Evolutionary conservation across 176 grass and related monocot genomes (phyloP), one percentile per base, ranked within the genome.

Genomic region (Oryza glaberrima): DNA sequence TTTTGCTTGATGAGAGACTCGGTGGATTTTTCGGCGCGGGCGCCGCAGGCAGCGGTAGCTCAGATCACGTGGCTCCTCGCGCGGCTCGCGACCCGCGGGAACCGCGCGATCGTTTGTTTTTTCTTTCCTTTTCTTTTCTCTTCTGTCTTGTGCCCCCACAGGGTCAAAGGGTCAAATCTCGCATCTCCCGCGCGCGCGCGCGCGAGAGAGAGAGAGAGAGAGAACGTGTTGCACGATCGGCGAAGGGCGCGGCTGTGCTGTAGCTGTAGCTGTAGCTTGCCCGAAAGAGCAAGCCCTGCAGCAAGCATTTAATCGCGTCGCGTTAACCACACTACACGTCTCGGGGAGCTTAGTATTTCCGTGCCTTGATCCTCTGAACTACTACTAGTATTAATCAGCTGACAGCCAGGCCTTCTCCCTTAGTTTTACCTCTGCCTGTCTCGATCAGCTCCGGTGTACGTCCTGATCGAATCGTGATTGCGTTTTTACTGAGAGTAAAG

Each of bases 161-260:
- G 19, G 72, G 87, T 88, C 87, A 84, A 74, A 46, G 71, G 67
- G 83, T 61, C 61, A 76, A 68, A 9, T 20, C 35, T 6, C 58
- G 58, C 16, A 22, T 60, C 36, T 38, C 36, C 4, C 12, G 35
- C 76, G 56, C 76, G 38, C 38, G 38, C 40, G 36, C 76, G 40
- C 40, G 40, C 40, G 36, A 0, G 36, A 1, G 36, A 6, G 36
- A 41, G 40, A 8, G 4, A 34, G 36, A 41, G 40, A 8, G 4
- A 34, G 28, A 56, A 73, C 67, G 68, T 79, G 68, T 35, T 45
- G 61, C 81, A 69, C 81, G 35, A 82, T 58, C 17, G 52, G 15
- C 17, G 6, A 20, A 51, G 48, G 44, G 44, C 44, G 44, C 3
- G 3, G 48, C 14, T 20, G 54, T 3, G 54, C 16, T 58, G 54